Conservation (phyloP, 2,329 filamentous ascomycete genomes). For the Claviceps pusilla region DNA sequence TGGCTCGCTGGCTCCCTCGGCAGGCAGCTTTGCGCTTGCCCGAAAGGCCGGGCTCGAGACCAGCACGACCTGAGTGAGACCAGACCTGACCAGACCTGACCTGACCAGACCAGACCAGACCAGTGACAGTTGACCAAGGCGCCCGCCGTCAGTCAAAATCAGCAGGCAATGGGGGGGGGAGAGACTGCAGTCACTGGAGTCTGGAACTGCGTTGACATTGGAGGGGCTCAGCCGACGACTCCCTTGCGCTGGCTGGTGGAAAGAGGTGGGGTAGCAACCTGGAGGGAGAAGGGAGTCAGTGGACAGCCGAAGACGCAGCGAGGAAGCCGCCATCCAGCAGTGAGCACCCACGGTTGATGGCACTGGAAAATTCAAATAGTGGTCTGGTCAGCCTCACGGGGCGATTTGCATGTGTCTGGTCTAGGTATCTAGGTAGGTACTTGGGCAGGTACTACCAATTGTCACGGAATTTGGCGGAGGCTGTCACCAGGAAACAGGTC, state of each 20-base stretch:
- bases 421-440: too few species aligned
- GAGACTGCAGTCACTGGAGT: not conserved
- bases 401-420: not conserved
- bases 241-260: too few species aligned
- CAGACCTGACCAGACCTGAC: not conserved
- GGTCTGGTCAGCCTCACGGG: not conserved
- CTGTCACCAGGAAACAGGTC: too few species aligned
- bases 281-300: too few species aligned
- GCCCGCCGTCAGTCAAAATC: not conserved
- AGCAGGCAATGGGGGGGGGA: not conserved
- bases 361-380: not conserved
- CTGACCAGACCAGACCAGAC: not conserved
- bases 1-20: not conserved
- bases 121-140: too few species aligned
- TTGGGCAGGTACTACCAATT: too few species aligned
- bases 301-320: not conserved
- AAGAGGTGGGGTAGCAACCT: too few species aligned
- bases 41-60: not conserved
- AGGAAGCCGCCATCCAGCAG: not conserved
- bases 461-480: too few species aligned
- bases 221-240: too few species aligned
- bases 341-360: too few species aligned
- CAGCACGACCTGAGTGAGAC: not conserved
- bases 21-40: not conserved
- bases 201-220: too few species aligned